phyloP scores from a whole-genome alignment of 129 eudicot species.

The Kitagawia praeruptora region DNA sequence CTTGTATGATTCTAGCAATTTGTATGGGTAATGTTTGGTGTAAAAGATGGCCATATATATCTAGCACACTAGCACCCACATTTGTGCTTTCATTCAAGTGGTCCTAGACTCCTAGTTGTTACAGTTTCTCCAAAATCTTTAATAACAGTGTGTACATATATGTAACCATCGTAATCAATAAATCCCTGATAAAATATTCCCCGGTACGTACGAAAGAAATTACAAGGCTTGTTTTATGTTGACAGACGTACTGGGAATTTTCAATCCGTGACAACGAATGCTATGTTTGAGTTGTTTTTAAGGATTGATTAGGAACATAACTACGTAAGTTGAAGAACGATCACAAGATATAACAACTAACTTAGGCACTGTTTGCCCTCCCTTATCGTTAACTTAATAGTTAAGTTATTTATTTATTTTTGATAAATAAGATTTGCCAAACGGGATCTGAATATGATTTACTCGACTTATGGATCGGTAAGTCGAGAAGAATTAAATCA shows the following conservation, averaged over 20 bases:
- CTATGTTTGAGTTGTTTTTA: background rate
- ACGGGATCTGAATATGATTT: no score
- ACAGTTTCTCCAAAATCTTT: background rate
- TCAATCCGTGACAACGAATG: background rate
- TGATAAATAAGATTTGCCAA: no score
- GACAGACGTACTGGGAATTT: background rate
- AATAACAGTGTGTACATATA: background rate
- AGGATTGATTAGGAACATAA: no score
- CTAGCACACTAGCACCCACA: background rate
- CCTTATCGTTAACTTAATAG: no score
- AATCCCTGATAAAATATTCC: background rate
- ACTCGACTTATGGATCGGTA: no score
- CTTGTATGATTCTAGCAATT: background rate
- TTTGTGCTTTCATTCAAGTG: background rate
- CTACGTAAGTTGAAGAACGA: no score
- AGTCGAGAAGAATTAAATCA: no score
- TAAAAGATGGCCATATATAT: background rate
- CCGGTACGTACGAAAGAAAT: background rate
- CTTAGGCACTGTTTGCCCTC: no score
- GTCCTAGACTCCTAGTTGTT: background rate
- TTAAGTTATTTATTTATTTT: no score
- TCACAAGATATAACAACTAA: no score
- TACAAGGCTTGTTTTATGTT: background rate
- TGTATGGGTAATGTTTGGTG: background rate
- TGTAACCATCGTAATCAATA: background rate